Percentiles rank a stretch among this genome's conserved stretches.
Evolutionary conservation across 202 grass and related monocot genomes (phyloP).

Genomic region (Setaria italica): DNA sequence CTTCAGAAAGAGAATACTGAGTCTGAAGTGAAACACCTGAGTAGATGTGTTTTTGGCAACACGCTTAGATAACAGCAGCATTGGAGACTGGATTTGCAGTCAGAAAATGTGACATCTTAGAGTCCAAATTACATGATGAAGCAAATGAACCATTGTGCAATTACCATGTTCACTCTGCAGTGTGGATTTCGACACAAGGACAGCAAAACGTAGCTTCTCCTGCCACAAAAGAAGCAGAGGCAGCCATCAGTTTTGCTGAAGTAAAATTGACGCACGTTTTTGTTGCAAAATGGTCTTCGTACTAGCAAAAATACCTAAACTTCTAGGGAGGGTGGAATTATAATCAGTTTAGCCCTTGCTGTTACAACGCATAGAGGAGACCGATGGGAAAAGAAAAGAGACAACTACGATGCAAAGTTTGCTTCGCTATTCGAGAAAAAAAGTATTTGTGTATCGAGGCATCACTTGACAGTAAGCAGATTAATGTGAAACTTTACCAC

Average conservation of each 20-base stretch:
- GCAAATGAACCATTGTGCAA: slow-evolving; percentile 21
- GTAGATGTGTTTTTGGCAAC: slow-evolving; percentile 52
- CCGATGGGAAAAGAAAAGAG: neutral
- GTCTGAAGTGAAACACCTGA: slow-evolving; percentile 71
- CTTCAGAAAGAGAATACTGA: slow-evolving; percentile 56
- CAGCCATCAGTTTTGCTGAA: neutral
- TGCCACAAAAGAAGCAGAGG: slow-evolving; percentile 40
- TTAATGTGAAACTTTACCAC: slow-evolving; percentile 1
- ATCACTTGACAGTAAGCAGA: neutral
- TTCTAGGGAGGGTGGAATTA: neutral
- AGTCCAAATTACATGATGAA: slow-evolving; percentile 14
- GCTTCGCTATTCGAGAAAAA: neutral
- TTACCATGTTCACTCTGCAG: slow-evolving; percentile 77
- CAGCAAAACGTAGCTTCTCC: slow-evolving; percentile 68
- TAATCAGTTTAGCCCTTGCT: neutral
- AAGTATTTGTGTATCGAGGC: neutral
- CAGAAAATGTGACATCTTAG: slow-evolving; percentile 33
- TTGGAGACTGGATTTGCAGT: slow-evolving; percentile 28
- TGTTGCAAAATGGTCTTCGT: neutral
- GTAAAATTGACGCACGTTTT: neutral
- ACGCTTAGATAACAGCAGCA: slow-evolving; percentile 51
- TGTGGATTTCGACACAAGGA: slow-evolving; percentile 66
- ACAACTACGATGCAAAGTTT: neutral
- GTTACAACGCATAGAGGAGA: neutral
- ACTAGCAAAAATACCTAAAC: neutral